Percentiles rank a stretch among this genome's conserved stretches.
These are phyloP conservation scores for Ogataea dorogensis DNA, from an alignment of 805 yeast genomes.

Conservation along the genomic window DNA sequence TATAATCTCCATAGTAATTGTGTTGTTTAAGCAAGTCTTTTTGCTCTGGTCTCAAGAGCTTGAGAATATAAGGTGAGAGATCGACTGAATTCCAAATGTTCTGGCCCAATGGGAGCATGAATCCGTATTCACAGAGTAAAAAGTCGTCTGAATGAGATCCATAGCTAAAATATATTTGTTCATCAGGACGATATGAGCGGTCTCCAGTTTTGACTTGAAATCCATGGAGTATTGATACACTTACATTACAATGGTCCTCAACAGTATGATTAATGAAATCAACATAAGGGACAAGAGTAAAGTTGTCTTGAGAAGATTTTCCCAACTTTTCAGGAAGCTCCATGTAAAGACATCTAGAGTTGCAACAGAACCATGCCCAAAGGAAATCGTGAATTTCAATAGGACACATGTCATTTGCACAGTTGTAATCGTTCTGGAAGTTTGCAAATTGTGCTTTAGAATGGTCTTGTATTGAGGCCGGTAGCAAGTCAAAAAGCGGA, in stretches of 20 bases:
- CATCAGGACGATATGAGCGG: slow-evolving; percentile 35
- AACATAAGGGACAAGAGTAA: slow-evolving; percentile 89
- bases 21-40: slow-evolving; percentile 44
- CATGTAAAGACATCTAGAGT: slow-evolving; percentile 88
- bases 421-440: slow-evolving; percentile 45
- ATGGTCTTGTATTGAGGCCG: slow-evolving; percentile 42
- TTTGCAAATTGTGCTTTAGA: slow-evolving; percentile 40
- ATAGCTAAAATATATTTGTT: slow-evolving; percentile 71
- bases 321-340: slow-evolving; percentile 45
- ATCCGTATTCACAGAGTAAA: slow-evolving; percentile 84
- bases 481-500: slow-evolving; percentile 39
- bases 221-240: slow-evolving; percentile 42
- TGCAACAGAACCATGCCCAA: slow-evolving; percentile 84
- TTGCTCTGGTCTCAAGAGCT: slow-evolving; percentile 38
- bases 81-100: slow-evolving; percentile 76
- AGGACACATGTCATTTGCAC: neutral
- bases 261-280: slow-evolving; percentile 79
- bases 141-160: slow-evolving; percentile 90
- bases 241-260: slow-evolving; percentile 52
- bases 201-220: slow-evolving; percentile 48
- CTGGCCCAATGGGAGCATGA: slow-evolving; percentile 40
- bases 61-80: slow-evolving; percentile 44
- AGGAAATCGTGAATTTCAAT: slow-evolving; percentile 35
- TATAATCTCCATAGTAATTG: slow-evolving; percentile 74
- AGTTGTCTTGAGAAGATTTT: slow-evolving; percentile 54